A percentile compares a stretch with the other conserved stretches of the same genome.
These are phyloP conservation scores for Vitis hybrid DNA, from an alignment of 177 flowering plant species.

Conservation along the genomic window DNA sequence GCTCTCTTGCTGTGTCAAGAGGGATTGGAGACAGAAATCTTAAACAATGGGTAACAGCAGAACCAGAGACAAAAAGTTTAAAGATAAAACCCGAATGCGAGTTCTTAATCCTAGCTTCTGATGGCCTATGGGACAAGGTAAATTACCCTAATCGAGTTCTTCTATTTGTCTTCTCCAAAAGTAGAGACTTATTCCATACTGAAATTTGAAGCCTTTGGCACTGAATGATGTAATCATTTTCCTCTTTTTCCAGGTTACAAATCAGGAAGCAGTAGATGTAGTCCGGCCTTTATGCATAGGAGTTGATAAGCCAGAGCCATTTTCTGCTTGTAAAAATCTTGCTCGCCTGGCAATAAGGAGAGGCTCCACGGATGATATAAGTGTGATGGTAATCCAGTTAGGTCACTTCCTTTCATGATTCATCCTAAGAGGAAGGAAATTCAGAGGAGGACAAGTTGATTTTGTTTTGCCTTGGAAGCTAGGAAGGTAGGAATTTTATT, in stretches of 20 bases:
- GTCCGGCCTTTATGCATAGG: slow-evolving; percentile 46
- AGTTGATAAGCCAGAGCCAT: slow-evolving; percentile 27
- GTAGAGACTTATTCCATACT: background rate
- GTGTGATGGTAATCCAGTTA: slow-evolving; percentile 65
- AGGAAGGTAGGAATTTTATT: background rate
- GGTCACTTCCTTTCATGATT: slow-evolving; percentile 25
- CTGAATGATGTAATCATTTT: background rate
- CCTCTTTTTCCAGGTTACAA: slow-evolving; percentile 50
- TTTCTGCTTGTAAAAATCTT: slow-evolving; percentile 67
- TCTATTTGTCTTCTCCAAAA: background rate
- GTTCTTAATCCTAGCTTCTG: slow-evolving; percentile 84
- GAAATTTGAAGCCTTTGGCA: too few species aligned
- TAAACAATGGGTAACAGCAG: slow-evolving; percentile 79
- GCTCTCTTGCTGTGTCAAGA: slow-evolving; percentile 85
- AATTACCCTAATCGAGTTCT: background rate
- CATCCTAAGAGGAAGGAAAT: background rate
- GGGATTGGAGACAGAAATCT: slow-evolving; percentile 76
- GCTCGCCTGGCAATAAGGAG: slow-evolving; percentile 49
- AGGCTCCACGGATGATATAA: slow-evolving; percentile 73
- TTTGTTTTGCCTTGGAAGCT: slow-evolving; percentile 8
- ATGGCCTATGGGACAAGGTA: slow-evolving; percentile 97
- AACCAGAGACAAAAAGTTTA: slow-evolving; percentile 63
- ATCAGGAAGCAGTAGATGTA: slow-evolving; percentile 80
- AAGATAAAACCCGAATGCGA: slow-evolving; percentile 54
- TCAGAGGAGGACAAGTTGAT: background rate